phyloP scores from a whole-genome alignment of 2,329 filamentous ascomycete genomes.

The Fusarium pseudonygamai region DNA sequence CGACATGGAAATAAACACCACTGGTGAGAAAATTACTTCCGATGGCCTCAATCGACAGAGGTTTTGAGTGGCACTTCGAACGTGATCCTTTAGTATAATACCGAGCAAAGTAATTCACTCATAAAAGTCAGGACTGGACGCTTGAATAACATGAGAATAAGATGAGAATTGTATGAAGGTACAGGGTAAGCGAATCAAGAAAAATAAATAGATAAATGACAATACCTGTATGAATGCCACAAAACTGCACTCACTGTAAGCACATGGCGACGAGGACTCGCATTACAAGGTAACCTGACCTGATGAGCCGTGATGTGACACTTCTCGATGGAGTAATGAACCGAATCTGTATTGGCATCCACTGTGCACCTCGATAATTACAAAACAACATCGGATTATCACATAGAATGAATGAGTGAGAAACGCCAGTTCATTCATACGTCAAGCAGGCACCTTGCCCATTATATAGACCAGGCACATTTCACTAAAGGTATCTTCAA shows the following conservation, averaged over 20 bases:
- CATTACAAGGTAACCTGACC: background rate
- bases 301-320: background rate
- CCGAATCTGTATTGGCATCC: background rate
- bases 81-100: too few species aligned
- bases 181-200: background rate
- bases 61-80: too few species aligned
- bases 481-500: conserved; percentile 39
- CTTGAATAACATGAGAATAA: background rate
- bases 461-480: conserved; percentile 8
- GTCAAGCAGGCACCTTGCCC: conserved; percentile 2
- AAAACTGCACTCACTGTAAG: background rate
- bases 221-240: background rate
- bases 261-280: background rate
- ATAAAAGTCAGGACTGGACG: background rate
- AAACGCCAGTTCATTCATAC: conserved; percentile 19
- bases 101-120: background rate
- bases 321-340: background rate
- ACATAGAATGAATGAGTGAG: background rate
- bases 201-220: background rate
- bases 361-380: background rate
- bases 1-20: background rate
- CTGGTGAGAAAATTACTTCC: background rate
- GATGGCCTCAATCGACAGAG: background rate
- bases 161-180: background rate
- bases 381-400: background rate